Evolutionary conservation across 2,329 filamentous ascomycete species (phyloP).

Genomic region (Monosporascus sp.): DNA sequence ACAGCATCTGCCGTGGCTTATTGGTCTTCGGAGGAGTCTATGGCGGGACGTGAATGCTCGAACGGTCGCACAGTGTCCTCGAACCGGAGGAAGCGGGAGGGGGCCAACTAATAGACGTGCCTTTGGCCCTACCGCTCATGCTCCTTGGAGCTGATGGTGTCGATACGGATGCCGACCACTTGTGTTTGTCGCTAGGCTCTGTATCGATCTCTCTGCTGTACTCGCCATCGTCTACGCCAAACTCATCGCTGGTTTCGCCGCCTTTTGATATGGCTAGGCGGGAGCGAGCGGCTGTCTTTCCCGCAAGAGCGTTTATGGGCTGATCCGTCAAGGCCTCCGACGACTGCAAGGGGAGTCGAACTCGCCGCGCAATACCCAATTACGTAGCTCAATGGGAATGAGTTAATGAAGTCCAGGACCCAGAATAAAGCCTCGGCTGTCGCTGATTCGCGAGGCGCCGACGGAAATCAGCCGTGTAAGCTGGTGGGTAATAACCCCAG

Average conservation of each 20-base stretch:
- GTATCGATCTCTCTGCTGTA: background rate
- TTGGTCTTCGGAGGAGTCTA: constrained; percentile 5
- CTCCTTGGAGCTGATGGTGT: background rate
- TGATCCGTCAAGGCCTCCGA: constrained; percentile 6
- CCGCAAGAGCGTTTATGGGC: constrained; percentile 3
- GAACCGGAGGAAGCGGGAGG: constrained; percentile 1
- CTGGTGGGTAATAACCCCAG: constrained; percentile 1
- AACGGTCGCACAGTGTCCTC: constrained; percentile 5
- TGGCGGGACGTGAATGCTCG: constrained; percentile 6
- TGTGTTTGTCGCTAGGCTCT: background rate
- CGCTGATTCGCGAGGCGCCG: constrained; percentile 1
- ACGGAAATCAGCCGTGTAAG: constrained; percentile 8
- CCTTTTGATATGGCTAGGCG: background rate
- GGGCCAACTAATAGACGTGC: background rate
- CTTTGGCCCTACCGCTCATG: background rate
- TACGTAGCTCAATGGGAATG: constrained; percentile 6
- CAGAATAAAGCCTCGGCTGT: constrained; percentile 3
- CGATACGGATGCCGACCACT: background rate
- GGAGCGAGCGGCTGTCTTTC: constrained; percentile 7
- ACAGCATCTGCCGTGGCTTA: background rate
- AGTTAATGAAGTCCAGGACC: constrained; percentile 5
- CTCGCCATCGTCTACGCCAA: background rate
- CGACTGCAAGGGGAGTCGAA: constrained; percentile 4
- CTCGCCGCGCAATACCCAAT: constrained; percentile 7
- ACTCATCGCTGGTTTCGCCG: background rate